Base-by-base conservation (phyloP, 139 green algal genomes). In the Coelastrella sp. region DNA sequence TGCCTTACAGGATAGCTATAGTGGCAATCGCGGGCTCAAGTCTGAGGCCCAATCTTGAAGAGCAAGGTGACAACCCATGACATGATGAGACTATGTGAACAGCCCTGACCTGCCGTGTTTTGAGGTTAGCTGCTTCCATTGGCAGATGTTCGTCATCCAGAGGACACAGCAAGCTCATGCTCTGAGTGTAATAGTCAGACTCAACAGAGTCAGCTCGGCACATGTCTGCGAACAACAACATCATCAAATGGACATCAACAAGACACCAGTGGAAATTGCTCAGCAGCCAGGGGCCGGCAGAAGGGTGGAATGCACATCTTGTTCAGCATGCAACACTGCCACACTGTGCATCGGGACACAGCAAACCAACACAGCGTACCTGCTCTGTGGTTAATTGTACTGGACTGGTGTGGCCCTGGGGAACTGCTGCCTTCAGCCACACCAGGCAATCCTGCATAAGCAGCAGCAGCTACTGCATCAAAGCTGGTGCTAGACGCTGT, bases 71-170 rank as follows among this genome's bases (percentile, higher is more conserved):
- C n/a, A n/a, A n/a, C n/a, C n/a, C n/a, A n/a, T n/a, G n/a, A n/a
- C n/a, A n/a, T n/a, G n/a, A n/a, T n/a, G n/a, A n/a, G n/a, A n/a
- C n/a, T n/a, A n/a, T n/a, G n/a, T n/a, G n/a, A n/a, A n/a, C n/a
- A n/a, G n/a, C n/a, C n/a, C 45, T 21, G 57, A 94, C 89, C 86
- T 95, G 92, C 45, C 83, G 79, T n/a, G 35, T 81, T 51, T 94
- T 94, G 19, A 95, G 78, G 35, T 84, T 87, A 40, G 67, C 53
- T 2, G 90, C 89, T 27, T 93, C 91, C 40, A 95, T 79, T 15
- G 92, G 92, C 75, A 95, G 89, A 53, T 90, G 25, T 5, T 91
- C 87, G 45, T 95, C 92, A 27, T 89, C 27, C 72, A 95, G 79
- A 0, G 89, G 91, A 84, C 91, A 95, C 72, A 93, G 84, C 32